Evolutionary conservation across 176 grass and related monocot genomes (phyloP), one percentile per base, ranked within the genome.

Genomic region (Eleusine indica): DNA sequence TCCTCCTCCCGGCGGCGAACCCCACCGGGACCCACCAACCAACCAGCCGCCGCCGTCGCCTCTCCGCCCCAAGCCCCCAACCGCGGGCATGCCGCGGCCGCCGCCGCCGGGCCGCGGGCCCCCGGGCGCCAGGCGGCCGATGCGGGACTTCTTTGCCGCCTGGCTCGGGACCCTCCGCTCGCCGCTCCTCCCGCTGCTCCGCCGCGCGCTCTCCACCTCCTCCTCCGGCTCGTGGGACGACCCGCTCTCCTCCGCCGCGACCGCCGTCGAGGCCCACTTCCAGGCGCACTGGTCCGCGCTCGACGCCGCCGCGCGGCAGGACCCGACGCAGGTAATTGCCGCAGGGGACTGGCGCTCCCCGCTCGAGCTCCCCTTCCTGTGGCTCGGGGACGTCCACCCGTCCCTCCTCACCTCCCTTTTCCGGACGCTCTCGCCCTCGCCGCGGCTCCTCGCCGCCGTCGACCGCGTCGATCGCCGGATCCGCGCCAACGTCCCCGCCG

Each of bases 301-400:
- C 65, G 91, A 89, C 80, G 70, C 87, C 35, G 84, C 81, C 67
- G 87, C 87, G 22, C 84, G 76, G 80, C 91, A 87, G 57, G 91
- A 92, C 81, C 87, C 87, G 11, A 41, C 84, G 18, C 84, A 77
- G 72, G 84, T 67, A 58, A 43, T 92, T 84, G 75, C 76, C 57
- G 76, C 91, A 41, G 71, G 82, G 18, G 68, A 83, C 67, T 87
- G 86, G 85, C 87, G 91, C 18, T 87, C 87, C 48, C 87, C 84
- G 14, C 75, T 92, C 76, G 91, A 92, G 81, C 76, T 87, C 48
- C 91, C 91, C 58, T 92, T 92, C 76, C 84, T 92, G 71, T 92
- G 86, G 85, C 77, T 92, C 76, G 91, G 91, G 12, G 91, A 87
- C 84, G 52, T 89, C 71, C 91, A 92, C 80, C 91, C 91, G 14